phyloP scores from a whole-genome alignment of 352 stramenopile species.

The Pythium dissimile region DNA sequence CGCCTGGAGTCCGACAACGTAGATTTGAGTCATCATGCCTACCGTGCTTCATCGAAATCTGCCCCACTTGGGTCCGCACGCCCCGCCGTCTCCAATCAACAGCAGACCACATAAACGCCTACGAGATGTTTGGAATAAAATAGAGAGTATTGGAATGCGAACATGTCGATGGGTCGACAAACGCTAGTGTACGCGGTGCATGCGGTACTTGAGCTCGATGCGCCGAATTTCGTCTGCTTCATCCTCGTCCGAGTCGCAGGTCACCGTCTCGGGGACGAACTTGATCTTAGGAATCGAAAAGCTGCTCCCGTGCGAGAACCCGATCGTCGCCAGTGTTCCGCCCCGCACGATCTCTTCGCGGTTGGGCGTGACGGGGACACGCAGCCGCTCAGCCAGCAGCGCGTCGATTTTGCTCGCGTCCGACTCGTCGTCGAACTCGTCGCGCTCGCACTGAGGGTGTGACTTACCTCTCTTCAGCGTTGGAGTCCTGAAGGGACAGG shows the following conservation, averaged over 20 bases:
- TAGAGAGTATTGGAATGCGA: no score
- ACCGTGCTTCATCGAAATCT: no score
- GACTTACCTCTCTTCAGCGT: neutral
- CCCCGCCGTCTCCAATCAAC: conserved; percentile 11
- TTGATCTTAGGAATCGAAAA: conserved; percentile 82
- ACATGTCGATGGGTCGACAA: no score
- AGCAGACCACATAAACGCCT: neutral
- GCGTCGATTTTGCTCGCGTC: conserved; percentile 10
- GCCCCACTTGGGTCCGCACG: no score
- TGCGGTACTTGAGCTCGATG: conserved; percentile 75
- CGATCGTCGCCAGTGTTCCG: conserved; percentile 10
- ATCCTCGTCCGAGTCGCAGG: conserved; percentile 69
- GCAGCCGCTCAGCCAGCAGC: conserved; percentile 13
- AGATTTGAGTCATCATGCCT: no score
- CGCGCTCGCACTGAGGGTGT: conserved; percentile 15
- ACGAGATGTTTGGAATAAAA: no score
- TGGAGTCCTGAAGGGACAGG: neutral
- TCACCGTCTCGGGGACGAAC: conserved; percentile 34
- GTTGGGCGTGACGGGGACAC: conserved; percentile 18
- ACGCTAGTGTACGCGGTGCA: conserved; percentile 19
- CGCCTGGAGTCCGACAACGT: conserved; percentile 25
- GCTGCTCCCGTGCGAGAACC: conserved; percentile 21
- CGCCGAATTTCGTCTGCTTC: conserved; percentile 69
- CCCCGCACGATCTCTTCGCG: conserved; percentile 20
- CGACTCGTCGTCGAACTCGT: conserved; percentile 21